Evolutionary conservation across 2,329 filamentous ascomycete species (phyloP).

Genomic region (Rhytidhysteron rufulum): DNA sequence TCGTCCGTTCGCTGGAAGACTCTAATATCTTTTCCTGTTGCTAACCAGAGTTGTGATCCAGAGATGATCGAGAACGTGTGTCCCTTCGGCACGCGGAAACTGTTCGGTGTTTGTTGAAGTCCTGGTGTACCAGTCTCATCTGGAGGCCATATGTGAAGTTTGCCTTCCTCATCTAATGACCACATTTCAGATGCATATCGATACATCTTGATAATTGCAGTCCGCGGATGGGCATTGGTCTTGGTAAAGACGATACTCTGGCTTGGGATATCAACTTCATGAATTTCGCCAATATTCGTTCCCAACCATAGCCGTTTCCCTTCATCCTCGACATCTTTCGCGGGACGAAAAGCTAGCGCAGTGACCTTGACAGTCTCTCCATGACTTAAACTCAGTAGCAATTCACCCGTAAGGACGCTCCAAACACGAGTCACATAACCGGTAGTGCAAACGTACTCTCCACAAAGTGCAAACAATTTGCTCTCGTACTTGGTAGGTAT

Average conservation of each 20-base stretch:
- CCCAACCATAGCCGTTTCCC: slow-evolving; percentile 84
- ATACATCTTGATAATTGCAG: slow-evolving; percentile 79
- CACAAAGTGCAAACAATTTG: slow-evolving; percentile 81
- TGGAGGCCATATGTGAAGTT: slow-evolving; percentile 81
- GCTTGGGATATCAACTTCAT: slow-evolving; percentile 78
- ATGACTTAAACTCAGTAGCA: slow-evolving; percentile 75
- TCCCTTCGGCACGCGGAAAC: slow-evolving; percentile 72
- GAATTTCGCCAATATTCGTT: slow-evolving; percentile 80
- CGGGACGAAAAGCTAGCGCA: slow-evolving; percentile 81
- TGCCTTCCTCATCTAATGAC: slow-evolving; percentile 88
- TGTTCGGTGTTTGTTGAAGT: slow-evolving; percentile 68
- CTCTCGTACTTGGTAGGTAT: slow-evolving; percentile 85
- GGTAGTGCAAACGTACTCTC: slow-evolving; percentile 80
- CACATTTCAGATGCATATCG: slow-evolving; percentile 86
- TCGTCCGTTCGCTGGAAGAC: slow-evolving; percentile 73
- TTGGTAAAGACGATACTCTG: slow-evolving; percentile 68
- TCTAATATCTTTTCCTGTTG: slow-evolving; percentile 79
- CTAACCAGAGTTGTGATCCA: slow-evolving; percentile 83
- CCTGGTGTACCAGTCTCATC: slow-evolving; percentile 72
- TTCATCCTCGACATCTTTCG: slow-evolving; percentile 71
- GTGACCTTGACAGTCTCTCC: slow-evolving; percentile 81
- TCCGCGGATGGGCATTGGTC: slow-evolving; percentile 68
- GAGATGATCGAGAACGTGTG: slow-evolving; percentile 87
- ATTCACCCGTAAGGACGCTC: slow-evolving; percentile 77
- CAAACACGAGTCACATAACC: slow-evolving; percentile 85